Base-by-base conservation (phyloP, 2,329 filamentous ascomycete genomes). In the Thielaviopsis cerberus region DNA sequence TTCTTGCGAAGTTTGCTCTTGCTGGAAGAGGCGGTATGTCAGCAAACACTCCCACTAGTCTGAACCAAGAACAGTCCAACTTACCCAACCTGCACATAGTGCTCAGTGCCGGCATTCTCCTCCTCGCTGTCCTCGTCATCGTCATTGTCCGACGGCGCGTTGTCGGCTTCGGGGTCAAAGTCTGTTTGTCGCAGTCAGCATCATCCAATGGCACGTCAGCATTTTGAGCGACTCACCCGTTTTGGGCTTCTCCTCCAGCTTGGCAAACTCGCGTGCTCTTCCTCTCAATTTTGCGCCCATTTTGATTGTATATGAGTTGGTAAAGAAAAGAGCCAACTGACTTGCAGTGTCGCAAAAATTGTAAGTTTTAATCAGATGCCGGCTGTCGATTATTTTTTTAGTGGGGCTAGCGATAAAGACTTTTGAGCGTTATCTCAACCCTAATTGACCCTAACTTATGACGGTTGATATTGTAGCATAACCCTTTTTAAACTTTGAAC, bases 1-100 rank as follows among this genome's bases (percentile, higher is more conserved):
- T 81, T 81, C 66, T 87, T 83, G 63, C 88, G 82, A 63, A 96
- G 73, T 68, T 86, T 91, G 72, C 85, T 92, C 74, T 90, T 92
- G 22, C 82, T 84, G 61, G 61, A 11, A 51, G 15, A n/a, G 4
- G 8, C n/a, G n/a, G 51, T 25, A n/a, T 25, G 10, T 54, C 53
- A 55, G 26, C 20, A 22, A 25, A 51, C 34, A 30, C 17, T 48
- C n/a, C 17, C 25, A 30, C 50, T 7, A 23, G n/a, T 45, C 22
- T 10, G 17, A 26, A 22, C 50, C 7, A 24, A 13, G 4, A 20
- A 11, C 20, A 25, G 37, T 48, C 26, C 11, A 41, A 56, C 74
- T 58, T 72, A 85, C 76, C 83, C 85, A 30, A 95, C 87, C 56
- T 77, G 71, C 51, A 86, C 78, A 67, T 97, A 97, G 68, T 97